Base-by-base conservation (phyloP, 1,139 yeast species). In the Kurtzmaniella quercitrusa region DNA sequence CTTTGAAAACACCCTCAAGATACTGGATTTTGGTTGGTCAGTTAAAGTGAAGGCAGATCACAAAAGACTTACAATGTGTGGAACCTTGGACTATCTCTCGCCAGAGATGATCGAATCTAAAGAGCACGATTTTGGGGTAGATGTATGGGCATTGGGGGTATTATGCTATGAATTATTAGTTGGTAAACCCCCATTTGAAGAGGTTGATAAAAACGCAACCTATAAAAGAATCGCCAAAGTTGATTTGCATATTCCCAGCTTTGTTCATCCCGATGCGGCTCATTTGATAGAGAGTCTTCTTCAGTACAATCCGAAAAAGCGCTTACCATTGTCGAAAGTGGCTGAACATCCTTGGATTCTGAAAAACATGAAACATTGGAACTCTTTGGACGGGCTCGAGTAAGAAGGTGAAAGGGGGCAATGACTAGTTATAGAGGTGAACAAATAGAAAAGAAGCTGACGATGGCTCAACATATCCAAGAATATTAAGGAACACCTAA, bases 1-100 rank as follows among this genome's bases (percentile, higher is more conserved):
- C 6, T 75, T 81, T 44, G 79, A 87, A 57, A 86, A 89, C 52
- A 73, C 75, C 33, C 73, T 91, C 42, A 90, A 89, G 58, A 74
- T 93, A 38, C 85, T 96, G 38, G 98, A 93, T 63, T 93, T 93
- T 63, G 98, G 98, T 11, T 93, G 98, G 98, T 86, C 96, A 46
- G 95, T 91, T 0, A 59, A 59, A 27, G 48, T 51, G n/a, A 49
- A 49, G 24, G 51, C 56, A 14, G n/a, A 25, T 38, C 4, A 24
- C 38, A 62, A 82, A 50, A 68, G 98, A 53, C 74, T 81, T 16
- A 93, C 98, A 0, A 79, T 93, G 67, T 93, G 98, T 63, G 98
- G 98, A 0, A 93, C 98, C 0, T 70, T 93, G 36, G 98, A 93
- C 62, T 93, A 93, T 57, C 65, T 93, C 15, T 95, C 98, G 0